A percentile compares a stretch with the other conserved stretches of the same genome.
phyloP scores from a whole-genome alignment of 225 moss, liverwort and hornwort species.

The Pleurozium schreberi region DNA sequence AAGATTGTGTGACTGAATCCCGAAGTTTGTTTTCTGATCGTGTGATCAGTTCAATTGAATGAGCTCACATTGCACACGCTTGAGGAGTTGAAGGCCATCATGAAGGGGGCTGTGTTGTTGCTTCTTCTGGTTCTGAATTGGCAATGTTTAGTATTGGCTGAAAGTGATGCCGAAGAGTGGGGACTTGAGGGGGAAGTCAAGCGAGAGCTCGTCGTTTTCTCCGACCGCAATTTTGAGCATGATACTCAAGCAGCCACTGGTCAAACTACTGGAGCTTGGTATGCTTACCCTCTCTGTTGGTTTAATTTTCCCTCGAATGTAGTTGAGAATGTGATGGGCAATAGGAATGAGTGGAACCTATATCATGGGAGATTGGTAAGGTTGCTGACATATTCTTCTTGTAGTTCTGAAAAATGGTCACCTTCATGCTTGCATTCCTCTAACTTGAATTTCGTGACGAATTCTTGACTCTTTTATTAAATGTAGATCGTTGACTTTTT shows the following conservation, averaged over 20 bases:
- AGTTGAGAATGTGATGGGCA: background rate
- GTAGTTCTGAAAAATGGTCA: background rate
- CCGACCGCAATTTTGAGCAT: constrained; percentile 79
- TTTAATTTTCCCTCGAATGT: background rate
- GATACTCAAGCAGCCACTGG: constrained; percentile 92
- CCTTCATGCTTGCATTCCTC: background rate
- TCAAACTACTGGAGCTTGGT: constrained; percentile 92
- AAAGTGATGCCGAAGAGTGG: constrained; percentile 37
- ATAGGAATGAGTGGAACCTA: background rate
- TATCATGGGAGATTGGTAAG: background rate
- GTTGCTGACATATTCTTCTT: background rate
- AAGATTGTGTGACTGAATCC: background rate
- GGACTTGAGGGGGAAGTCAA: constrained; percentile 26
- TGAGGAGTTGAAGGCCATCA: background rate
- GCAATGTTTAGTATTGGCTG: background rate
- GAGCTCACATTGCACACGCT: background rate
- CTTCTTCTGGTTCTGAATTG: constrained; percentile 21
- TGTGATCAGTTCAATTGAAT: background rate
- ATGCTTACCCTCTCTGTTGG: background rate
- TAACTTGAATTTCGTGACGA: background rate
- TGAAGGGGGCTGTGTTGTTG: constrained; percentile 18
- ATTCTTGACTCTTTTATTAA: background rate
- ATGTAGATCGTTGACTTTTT: background rate
- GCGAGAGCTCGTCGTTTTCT: constrained; percentile 33
- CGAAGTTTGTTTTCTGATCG: background rate